Evolutionary conservation across 225 moss, liverwort and hornwort species (phyloP).

Genomic region (Physcomitrium patens): DNA sequence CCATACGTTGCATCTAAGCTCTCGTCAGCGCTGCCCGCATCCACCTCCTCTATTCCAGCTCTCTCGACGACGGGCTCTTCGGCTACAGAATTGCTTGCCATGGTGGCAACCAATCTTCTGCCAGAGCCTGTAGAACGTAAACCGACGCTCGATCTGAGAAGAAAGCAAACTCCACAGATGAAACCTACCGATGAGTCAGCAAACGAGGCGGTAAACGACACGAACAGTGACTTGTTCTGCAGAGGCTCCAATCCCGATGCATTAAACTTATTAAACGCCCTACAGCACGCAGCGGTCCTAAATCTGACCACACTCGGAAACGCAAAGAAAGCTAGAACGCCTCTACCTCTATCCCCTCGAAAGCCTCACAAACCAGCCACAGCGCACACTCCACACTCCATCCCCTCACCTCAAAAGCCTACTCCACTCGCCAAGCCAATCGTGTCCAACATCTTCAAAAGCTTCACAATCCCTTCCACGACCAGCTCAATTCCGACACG

Average conservation of each 20-base stretch:
- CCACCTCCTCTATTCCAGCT: conserved; percentile 39
- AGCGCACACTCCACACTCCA: no score
- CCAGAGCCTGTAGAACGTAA: neutral
- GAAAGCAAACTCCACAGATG: neutral
- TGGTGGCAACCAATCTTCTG: conserved; percentile 5
- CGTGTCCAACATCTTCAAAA: no score
- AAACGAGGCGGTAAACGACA: no score
- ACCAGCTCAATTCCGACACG: no score
- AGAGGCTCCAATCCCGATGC: conserved; percentile 2
- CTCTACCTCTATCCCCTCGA: no score
- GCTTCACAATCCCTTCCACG: no score
- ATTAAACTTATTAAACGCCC: neutral
- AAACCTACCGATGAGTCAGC: neutral
- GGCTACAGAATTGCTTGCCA: conserved; percentile 21
- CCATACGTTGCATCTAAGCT: conserved; percentile 59
- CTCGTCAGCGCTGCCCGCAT: conserved; percentile 13
- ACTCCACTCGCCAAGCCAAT: no score
- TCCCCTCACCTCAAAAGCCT: no score
- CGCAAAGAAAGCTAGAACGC: no score
- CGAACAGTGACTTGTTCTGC: neutral
- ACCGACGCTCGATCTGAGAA: conserved; percentile 7
- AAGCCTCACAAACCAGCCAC: no score
- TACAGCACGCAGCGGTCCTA: neutral
- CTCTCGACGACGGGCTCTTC: conserved; percentile 33
- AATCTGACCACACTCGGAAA: no score